phyloP scores from a whole-genome alignment of 1,284 basidiomycete genomes.

The Puccinia triticina region DNA sequence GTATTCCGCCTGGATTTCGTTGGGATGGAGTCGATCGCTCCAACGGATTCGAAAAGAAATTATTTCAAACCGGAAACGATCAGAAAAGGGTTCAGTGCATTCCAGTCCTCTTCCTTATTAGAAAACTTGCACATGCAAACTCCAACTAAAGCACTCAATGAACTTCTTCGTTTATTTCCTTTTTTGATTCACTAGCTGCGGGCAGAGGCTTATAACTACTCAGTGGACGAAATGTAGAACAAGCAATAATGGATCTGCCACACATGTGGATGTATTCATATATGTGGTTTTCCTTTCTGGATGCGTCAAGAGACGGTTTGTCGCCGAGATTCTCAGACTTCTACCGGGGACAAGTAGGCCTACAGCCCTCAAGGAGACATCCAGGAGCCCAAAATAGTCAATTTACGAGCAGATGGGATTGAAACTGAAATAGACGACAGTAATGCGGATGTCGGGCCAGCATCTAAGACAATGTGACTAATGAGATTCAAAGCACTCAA shows the following conservation, averaged over 20 bases:
- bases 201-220: constrained; percentile 50
- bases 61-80: constrained; percentile 79
- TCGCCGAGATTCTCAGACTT: too few relatives aligned
- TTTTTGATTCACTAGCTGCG: constrained; percentile 3
- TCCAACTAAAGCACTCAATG: neutral
- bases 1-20: constrained; percentile 88
- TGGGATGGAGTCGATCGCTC: constrained; percentile 80
- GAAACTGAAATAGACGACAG: too few relatives aligned
- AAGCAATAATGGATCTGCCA: neutral
- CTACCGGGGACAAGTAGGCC: too few relatives aligned
- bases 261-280: neutral
- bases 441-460: too few relatives aligned
- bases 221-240: constrained; percentile 51
- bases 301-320: too few relatives aligned
- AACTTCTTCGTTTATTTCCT: neutral
- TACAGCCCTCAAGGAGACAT: too few relatives aligned
- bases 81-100: constrained; percentile 63
- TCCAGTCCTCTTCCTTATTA: neutral
- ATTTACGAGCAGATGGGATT: too few relatives aligned
- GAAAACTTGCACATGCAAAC: neutral
- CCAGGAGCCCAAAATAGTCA: too few relatives aligned
- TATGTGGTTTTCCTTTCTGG: neutral
- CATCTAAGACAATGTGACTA: too few relatives aligned
- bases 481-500: too few relatives aligned
- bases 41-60: constrained; percentile 91